A percentile compares a stretch with the other conserved stretches of the same genome.
phyloP scores from a whole-genome alignment of 441 rosid species.

The Eruca vesicaria region DNA sequence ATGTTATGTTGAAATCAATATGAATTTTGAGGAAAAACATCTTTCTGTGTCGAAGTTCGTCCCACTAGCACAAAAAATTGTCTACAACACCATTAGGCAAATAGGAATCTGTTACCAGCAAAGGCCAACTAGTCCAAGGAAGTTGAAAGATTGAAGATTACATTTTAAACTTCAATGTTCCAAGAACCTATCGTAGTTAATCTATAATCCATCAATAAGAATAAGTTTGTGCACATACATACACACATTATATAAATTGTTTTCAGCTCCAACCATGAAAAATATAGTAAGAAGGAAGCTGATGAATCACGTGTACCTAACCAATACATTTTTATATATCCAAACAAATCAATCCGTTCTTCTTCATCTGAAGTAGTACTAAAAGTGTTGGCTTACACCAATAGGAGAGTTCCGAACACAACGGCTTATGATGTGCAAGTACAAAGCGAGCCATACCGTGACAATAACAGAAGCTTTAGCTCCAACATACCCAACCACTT shows the following conservation, averaged over 20 bases:
- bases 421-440: constrained; percentile 52
- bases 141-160: background rate
- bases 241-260: background rate
- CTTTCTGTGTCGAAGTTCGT: too few species aligned
- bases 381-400: constrained; percentile 29
- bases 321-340: background rate
- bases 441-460: constrained; percentile 75
- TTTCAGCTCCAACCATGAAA: constrained; percentile 32
- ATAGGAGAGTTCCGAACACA: constrained; percentile 24
- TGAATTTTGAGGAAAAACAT: too few species aligned
- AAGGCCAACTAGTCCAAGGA: background rate
- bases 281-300: constrained; percentile 26
- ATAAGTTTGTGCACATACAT: constrained; percentile 26
- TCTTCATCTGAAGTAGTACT: background rate
- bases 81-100: too few species aligned
- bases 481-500: constrained; percentile 61
- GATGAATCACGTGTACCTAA: constrained; percentile 8
- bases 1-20: background rate
- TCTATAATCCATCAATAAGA: constrained; percentile 17
- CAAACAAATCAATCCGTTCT: too few species aligned
- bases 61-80: background rate
- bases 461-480: constrained; percentile 71
- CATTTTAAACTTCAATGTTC: background rate
- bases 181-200: background rate
- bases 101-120: background rate